Conservation (phyloP, 768 basidiomycete species). For the Rubroboletus satanas region DNA sequence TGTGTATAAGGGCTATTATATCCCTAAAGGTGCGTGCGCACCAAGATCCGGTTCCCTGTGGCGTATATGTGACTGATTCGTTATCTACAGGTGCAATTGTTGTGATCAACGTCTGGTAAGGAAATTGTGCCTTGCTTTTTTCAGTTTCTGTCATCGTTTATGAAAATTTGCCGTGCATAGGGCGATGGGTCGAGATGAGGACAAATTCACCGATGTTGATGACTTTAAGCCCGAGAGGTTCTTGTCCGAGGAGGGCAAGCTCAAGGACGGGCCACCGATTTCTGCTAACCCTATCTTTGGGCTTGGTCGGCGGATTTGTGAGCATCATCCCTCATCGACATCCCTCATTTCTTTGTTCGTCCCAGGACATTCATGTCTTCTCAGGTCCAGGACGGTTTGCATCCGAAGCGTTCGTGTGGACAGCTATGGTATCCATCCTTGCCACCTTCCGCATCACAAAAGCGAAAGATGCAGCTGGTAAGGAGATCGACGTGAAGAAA, state of each 20-base stretch:
- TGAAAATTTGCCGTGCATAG: constrained; percentile 1
- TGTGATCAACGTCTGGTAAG: constrained; percentile 35
- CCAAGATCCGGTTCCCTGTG: not conserved
- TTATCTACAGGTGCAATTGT: constrained; percentile 25
- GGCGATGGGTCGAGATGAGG: constrained; percentile 25
- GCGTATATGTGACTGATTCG: not conserved
- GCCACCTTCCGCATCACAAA: constrained; percentile 20
- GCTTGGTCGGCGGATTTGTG: constrained; percentile 25
- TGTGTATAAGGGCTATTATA: constrained; percentile 33
- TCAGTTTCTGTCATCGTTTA: not conserved
- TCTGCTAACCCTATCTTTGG: constrained; percentile 25
- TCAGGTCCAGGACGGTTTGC: constrained; percentile 23
- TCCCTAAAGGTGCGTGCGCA: constrained; percentile 36
- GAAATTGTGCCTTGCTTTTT: not conserved
- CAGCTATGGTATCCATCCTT: constrained; percentile 21
- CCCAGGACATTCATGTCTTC: not conserved
- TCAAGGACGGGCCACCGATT: constrained; percentile 2
- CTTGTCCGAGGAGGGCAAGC: constrained; percentile 13
- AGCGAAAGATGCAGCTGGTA: constrained; percentile 20
- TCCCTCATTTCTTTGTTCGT: not conserved
- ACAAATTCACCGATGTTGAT: constrained; percentile 13
- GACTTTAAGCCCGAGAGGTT: constrained; percentile 29
- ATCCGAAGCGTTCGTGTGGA: constrained; percentile 23
- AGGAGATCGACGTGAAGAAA: constrained; percentile 20
- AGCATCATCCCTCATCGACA: not conserved